Evolutionary conservation across 768 basidiomycete genomes (phyloP).

Genomic region (Amanita inopinata): DNA sequence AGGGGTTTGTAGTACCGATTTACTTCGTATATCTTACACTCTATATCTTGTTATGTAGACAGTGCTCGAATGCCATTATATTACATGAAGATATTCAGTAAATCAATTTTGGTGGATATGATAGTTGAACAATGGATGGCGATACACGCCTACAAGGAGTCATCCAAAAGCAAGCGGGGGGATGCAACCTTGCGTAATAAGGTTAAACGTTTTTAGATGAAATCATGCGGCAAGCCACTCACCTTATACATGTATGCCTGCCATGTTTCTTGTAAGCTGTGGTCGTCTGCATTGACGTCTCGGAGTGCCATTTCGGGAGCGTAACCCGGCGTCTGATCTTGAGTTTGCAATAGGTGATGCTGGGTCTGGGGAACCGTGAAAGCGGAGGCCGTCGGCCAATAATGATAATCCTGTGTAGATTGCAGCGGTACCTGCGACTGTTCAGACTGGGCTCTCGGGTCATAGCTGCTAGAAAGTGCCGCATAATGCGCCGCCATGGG

Average conservation of each 20-base stretch:
- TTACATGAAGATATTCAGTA: too few relatives aligned
- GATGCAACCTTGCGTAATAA: not conserved
- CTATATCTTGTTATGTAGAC: too few relatives aligned
- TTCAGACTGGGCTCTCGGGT: not conserved
- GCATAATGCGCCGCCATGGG: slow-evolving; percentile 1
- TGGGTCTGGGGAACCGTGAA: not conserved
- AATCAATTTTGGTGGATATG: too few relatives aligned
- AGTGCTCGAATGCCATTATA: too few relatives aligned
- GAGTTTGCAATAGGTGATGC: slow-evolving; percentile 3
- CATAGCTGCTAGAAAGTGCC: too few relatives aligned
- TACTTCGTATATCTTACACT: not conserved
- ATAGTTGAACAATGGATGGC: too few relatives aligned
- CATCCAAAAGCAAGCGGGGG: not conserved
- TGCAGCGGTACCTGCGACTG: not conserved
- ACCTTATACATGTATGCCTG: slow-evolving; percentile 56
- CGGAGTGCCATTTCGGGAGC: slow-evolving; percentile 35
- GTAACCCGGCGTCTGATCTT: slow-evolving; percentile 29
- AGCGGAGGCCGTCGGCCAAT: not conserved
- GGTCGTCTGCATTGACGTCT: slow-evolving; percentile 44
- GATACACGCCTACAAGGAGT: too few relatives aligned
- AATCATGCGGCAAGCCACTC: not conserved
- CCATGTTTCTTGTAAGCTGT: slow-evolving; percentile 60
- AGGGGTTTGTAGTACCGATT: slow-evolving; percentile 43
- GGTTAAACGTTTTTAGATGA: too few relatives aligned
- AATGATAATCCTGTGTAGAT: not conserved